These are phyloP conservation scores for Zea mays DNA, from an alignment of 176 grass and related monocot genomes.

Conservation along the genomic window DNA sequence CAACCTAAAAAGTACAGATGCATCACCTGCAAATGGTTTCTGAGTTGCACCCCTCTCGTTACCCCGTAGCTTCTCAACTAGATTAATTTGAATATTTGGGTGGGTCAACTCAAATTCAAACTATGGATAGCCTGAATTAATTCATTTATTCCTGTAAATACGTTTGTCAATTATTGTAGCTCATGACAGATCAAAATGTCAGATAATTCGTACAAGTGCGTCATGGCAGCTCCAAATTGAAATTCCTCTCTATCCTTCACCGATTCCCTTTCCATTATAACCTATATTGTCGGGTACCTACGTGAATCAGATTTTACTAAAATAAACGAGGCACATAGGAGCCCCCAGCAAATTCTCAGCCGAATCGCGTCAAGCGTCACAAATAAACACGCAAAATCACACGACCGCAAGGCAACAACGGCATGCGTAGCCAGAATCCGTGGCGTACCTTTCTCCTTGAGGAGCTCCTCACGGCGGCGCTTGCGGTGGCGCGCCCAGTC, in stretches of 20 bases:
- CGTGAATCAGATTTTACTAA: background rate
- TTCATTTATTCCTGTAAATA: background rate
- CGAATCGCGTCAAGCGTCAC: background rate
- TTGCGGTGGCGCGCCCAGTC: constrained; percentile 70
- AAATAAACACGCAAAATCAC: background rate
- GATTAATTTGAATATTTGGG: background rate
- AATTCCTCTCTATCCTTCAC: background rate
- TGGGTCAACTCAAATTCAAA: constrained; percentile 4
- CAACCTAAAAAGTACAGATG: background rate
- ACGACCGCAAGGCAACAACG: background rate
- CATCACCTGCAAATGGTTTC: background rate
- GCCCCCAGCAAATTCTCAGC: background rate
- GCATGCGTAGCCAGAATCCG: background rate
- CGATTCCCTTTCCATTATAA: background rate
- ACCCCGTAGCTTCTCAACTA: background rate
- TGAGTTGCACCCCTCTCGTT: background rate
- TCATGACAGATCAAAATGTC: background rate
- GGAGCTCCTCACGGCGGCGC: constrained; percentile 63
- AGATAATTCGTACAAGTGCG: background rate
- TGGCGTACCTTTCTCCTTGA: constrained; percentile 68
- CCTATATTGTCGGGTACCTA: background rate
- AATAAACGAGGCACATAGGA: background rate
- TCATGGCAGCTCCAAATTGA: background rate
- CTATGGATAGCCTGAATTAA: background rate
- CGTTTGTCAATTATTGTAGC: background rate